Base-by-base conservation (phyloP, 2,329 filamentous ascomycete genomes). In the Stachybotrys elegans region DNA sequence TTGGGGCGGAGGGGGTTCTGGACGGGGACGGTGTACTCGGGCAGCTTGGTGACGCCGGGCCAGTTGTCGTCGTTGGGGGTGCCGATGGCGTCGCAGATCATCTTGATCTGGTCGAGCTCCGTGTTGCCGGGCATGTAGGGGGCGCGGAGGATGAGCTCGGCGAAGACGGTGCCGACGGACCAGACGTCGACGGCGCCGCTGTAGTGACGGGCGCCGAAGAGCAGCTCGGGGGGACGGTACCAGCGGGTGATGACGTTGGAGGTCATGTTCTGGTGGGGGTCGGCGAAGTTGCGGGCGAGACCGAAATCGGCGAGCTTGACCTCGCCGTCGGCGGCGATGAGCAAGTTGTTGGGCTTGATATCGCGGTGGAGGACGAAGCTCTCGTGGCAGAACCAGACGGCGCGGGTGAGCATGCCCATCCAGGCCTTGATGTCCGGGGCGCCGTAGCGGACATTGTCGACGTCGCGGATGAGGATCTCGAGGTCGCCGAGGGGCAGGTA, bases 231-330 rank as follows among this genome's bases (percentile, higher is more conserved):
- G 1, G 93, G 88, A 4, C 91, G 81, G 63, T 96, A 98, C 90
- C 93, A 98, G 51, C 90, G 83, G 16, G 93, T 98, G 63, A 98
- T 95, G 51, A 96, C 92, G 58, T 93, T 90, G 58, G 84, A 83
- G 2, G 92, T 96, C 93, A 98, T 98, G 54, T 78, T 77, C 44
- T 81, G 74, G 57, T 90, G 88, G 0, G 93, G 92, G 63, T 98
- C 93, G 7, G 89, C 85, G 63, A 96, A 96, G 48, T 78, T 81
- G 50, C 93, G 77, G 6, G 93, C 93, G 25, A 98, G 82, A 75
- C 93, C 93, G 57, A 98, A 98, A 84, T 98, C 93, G 27, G 92
- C 93, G 41, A 98, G 80, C 65, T 97, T 97, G 59, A 98, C 82
- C 59, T 92, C 88, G 40, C 93, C 92, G 61, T 95, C 88, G 34